Conservation (phyloP, 345 rosid genomes). For the Syzygium grande region DNA sequence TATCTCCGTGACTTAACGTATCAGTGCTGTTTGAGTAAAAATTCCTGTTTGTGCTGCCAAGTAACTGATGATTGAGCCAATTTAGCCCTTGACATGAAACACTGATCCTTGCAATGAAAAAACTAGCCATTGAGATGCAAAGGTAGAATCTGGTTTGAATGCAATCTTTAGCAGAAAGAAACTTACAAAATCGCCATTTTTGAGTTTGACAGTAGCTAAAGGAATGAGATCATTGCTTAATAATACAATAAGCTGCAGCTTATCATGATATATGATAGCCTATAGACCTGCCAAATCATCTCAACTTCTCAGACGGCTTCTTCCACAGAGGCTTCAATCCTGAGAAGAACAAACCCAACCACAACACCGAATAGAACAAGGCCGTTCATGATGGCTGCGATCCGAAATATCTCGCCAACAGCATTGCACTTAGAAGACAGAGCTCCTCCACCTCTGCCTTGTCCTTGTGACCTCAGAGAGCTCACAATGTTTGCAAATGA, state of each 20-base stretch:
- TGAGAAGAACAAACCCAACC: constrained; percentile 2
- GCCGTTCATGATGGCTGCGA: not conserved
- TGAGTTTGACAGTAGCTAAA: not conserved
- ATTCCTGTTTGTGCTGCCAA: not conserved
- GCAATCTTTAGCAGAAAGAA: not conserved
- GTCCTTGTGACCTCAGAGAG: constrained; percentile 25
- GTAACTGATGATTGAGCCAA: not conserved
- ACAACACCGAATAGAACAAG: constrained; percentile 4
- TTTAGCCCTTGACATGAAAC: not conserved
- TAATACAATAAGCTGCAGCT: not conserved
- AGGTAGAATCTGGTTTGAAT: not conserved
- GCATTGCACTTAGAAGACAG: constrained; percentile 21
- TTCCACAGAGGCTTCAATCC: constrained; percentile 4
- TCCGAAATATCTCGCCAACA: constrained; percentile 1
- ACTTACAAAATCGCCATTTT: not conserved
- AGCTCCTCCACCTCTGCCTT: constrained; percentile 10
- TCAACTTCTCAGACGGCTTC: not conserved
- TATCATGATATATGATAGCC: not conserved
- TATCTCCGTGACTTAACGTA: not conserved
- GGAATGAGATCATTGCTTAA: not conserved
- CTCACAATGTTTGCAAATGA: constrained; percentile 29
- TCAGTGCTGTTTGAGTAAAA: not conserved
- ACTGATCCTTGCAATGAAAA: not conserved
- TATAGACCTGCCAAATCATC: not conserved
- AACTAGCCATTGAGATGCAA: not conserved